Conservation (phyloP, 2,329 filamentous ascomycete species). For the Calycina marina region DNA sequence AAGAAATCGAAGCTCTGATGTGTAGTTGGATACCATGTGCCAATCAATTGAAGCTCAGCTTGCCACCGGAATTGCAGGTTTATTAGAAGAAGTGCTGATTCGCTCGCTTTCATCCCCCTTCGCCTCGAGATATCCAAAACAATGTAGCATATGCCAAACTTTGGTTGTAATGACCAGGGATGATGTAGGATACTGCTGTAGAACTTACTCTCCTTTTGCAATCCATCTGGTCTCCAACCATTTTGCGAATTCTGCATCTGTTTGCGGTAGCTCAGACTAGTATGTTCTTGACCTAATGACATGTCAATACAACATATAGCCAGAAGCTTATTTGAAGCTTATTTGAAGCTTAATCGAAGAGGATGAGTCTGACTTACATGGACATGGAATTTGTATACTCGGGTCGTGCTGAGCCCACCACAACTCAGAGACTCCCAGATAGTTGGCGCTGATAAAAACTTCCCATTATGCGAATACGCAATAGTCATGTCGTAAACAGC, state of each 20-base stretch:
- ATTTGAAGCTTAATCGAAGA: too few species aligned
- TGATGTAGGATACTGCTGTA: conserved; percentile 21
- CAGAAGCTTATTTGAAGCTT: too few species aligned
- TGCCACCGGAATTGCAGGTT: background rate
- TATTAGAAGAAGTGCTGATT: background rate
- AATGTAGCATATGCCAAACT: background rate
- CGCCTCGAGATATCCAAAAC: background rate
- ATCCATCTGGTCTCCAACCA: conserved; percentile 40
- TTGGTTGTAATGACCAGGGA: conserved; percentile 9
- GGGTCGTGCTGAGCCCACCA: conserved; percentile 24
- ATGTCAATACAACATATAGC: too few species aligned
- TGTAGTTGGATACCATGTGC: background rate
- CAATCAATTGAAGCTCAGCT: background rate
- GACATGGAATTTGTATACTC: conserved; percentile 34
- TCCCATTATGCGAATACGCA: conserved; percentile 31
- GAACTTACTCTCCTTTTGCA: conserved; percentile 37
- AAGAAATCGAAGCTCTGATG: too few species aligned
- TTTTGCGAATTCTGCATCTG: conserved; percentile 32
- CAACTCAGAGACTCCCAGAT: conserved; percentile 38
- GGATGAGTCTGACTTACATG: conserved; percentile 23
- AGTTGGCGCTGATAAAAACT: conserved; percentile 31
- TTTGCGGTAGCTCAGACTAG: conserved; percentile 32
- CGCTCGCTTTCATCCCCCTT: background rate
- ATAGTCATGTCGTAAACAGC: conserved; percentile 42
- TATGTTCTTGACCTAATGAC: conserved; percentile 29